Base-by-base conservation (phyloP, 148 eudicot genomes). In the Heliamphora exappendiculata region DNA sequence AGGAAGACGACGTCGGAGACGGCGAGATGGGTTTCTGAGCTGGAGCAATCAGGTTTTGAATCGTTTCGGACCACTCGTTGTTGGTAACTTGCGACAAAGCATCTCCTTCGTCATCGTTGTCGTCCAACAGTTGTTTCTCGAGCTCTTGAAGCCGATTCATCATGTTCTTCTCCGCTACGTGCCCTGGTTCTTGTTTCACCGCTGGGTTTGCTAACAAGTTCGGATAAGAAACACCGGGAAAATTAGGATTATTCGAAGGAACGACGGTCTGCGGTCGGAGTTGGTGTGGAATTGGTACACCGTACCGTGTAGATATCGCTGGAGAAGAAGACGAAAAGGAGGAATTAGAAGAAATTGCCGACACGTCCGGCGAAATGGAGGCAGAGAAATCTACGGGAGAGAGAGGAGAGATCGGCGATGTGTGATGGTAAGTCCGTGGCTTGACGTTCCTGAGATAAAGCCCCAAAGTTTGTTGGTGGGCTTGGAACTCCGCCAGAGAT, bases 1-100 rank as follows among this genome's bases (percentile, higher is more conserved):
- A 89, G 0, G 91, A 76, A 0, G 97, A 90, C 0, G 98, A 89
- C 0, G 98, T 86, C 39, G 96, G 94, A 2, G 92, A 90, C 1
- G 87, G 90, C 3, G 92, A 89, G 47, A 83, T 77, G 11, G 71
- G 72, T 12, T 75, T 67, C 70, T 62, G 78, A 76, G 69, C 59
- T 50, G 39, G 82, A 36, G 60, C 57, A 51, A 90, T 81, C 11
- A 91, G 86, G 63, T 80, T 83, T 73, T 89, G 91, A 39, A 88
- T 85, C 67, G 97, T 88, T 8, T 90, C 96, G 17, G 97, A 95
- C 96, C 97, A 95, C 63, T 92, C 96, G 73, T 85, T 90, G 87
- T 89, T 87, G 0, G 94, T 91, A 5, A 96, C 78, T 2, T 78
- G 91, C 0, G 98, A 94, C 14, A 86, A 89, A 5, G 81, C 83